Percentiles rank a stretch among this genome's conserved stretches.
These are phyloP conservation scores for Termitomyces sp. DNA, from an alignment of 768 basidiomycete species.

Conservation along the genomic window DNA sequence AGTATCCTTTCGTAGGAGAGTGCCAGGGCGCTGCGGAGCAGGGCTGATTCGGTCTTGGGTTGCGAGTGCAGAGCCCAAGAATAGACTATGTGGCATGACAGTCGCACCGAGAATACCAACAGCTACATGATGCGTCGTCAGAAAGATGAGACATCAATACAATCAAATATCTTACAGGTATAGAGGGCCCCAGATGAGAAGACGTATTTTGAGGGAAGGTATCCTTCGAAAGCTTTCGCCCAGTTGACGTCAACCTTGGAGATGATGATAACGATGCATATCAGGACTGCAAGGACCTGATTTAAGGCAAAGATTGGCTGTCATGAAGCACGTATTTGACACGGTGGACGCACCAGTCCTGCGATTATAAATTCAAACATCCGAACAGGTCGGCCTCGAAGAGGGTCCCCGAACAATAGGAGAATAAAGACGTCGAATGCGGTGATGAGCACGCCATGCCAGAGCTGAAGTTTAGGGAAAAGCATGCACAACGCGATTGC, in stretches of 20 bases:
- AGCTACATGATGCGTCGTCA: constrained; percentile 26
- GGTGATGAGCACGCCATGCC: constrained; percentile 67
- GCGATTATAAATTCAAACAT: constrained; percentile 46
- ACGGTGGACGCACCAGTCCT: constrained; percentile 38
- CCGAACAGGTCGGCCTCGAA: constrained; percentile 59
- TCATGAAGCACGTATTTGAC: not conserved
- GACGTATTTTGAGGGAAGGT: constrained; percentile 63
- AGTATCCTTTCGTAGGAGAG: constrained; percentile 13
- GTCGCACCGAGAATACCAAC: constrained; percentile 80
- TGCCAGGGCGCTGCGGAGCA: constrained; percentile 18
- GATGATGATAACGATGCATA: constrained; percentile 76
- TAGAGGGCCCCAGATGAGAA: constrained; percentile 55
- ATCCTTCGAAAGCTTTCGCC: constrained; percentile 70
- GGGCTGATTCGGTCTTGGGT: constrained; percentile 68
- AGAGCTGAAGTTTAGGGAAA: constrained; percentile 62
- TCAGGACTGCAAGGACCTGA: constrained; percentile 65
- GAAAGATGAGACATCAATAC: not conserved
- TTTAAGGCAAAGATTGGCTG: not conserved
- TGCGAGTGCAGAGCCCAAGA: constrained; percentile 80
- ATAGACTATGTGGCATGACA: constrained; percentile 92
- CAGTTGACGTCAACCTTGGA: constrained; percentile 66
- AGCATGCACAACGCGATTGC: constrained; percentile 78
- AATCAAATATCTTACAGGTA: constrained; percentile 40
- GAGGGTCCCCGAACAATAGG: constrained; percentile 65
- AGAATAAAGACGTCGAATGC: constrained; percentile 64